Base-by-base conservation (phyloP, 176 grass and related monocot genomes). In the Oryza glaberrima region DNA sequence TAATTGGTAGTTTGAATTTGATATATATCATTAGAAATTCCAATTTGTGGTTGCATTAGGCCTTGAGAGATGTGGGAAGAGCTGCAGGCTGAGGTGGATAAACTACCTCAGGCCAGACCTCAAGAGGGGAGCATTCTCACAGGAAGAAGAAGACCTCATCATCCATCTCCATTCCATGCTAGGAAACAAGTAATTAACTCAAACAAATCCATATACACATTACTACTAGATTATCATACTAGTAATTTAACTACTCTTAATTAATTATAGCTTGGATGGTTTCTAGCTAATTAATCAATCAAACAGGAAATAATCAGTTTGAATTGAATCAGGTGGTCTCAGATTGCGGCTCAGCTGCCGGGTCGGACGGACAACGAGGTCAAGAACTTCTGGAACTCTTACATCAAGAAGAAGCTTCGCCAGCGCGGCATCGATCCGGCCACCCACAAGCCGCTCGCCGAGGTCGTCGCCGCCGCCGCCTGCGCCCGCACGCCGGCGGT, bases 321-420 rank as follows among this genome's bases (percentile, higher is more conserved):
- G 58, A 23, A 63, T 63, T 63, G 19, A 7, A 34, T 70, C 67
- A 94, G 92, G 77, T 95, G 93, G 93, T 95, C 93, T 64, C 93
- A 92, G 81, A 95, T 95, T 25, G 90, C 93, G 0, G 85, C 79
- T 35, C 93, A 90, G 80, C 78, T 99, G 45, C 97, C 97, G 4
- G 97, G 97, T 0, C 65, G 97, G 80, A 99, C 97, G 2, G 97
- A 99, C 83, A 99, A 99, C 69, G 97, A 99, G 82, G 90, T 99
- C 8, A 99, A 99, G 81, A 99, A 99, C 84, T 94, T 95, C 65
- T 99, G 97, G 97, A 99, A 99, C 72, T 95, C 93, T 38, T 88
- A 82, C 83, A 78, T 95, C 70, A 95, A 95, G 88, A 95, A 95
- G 90, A 95, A 95, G 74, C 85, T 95, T 52, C 82, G 85, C 9